Evolutionary conservation across 2,329 filamentous ascomycete species (phyloP), one percentile per base, ranked within the genome.

Genomic region (Pseudogymnoascus sp.): DNA sequence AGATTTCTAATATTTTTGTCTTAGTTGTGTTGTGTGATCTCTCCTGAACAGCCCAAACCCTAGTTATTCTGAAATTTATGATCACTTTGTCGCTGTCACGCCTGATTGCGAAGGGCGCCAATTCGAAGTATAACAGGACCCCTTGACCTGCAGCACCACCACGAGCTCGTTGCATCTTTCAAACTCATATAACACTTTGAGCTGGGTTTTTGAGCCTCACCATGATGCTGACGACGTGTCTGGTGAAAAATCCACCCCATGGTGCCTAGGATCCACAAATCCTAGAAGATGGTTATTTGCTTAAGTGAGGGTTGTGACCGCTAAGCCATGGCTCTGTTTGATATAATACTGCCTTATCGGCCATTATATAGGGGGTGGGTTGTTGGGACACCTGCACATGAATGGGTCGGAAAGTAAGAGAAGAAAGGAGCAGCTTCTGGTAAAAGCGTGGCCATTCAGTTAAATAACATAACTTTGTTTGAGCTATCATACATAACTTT

Each of bases 141-240:
- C 38, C 35, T 63, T 39, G 27, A 65, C 61, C 58, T 60, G 61
- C 27, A 65, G 60, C 58, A 68, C 66, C 59, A 65, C 63, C 36
- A 67, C 62, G 62, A 64, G 61, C 63, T 67, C 63, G 21, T 21
- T 21, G 21, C 21, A 21, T 3, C 21, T 21, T 21, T 21, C 3
- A 21, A 21, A 21, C 21, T 21, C 21, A 21, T 21, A 21, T 21
- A 21, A 21, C 21, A 21, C 21, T 21, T 21, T 21, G 21, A 21
- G 2, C 21, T 21, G 21, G 21, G 21, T 21, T 21, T 21, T 21
- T 3, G 21, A 21, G 21, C 21, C 21, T 21, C 21, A 21, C 21
- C 21, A 21, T 21, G 21, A 21, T 21, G 21, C 21, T 21, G n/a
- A 33, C 44, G 9, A 55, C 27, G 27, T 55, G 27, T 55, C 8